Percentiles rank a stretch among this genome's conserved stretches.
Conservation (phyloP, 331 rosid species). For the Acacia pycnantha region DNA sequence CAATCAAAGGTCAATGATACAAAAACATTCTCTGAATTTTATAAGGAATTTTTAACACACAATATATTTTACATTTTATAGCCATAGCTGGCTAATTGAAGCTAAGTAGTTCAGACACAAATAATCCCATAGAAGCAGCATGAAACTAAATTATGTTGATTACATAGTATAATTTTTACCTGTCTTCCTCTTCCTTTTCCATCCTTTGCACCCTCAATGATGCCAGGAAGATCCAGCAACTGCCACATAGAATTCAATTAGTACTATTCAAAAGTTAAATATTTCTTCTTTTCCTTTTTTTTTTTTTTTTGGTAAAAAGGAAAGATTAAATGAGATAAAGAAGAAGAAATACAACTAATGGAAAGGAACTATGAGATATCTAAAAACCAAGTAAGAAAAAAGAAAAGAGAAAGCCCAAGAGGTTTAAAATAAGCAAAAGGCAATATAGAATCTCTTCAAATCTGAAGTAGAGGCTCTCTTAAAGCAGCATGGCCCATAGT, state of each 20-base stretch:
- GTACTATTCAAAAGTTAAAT: not conserved
- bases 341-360: not conserved
- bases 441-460: not conserved
- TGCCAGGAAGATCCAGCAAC: conserved; percentile 98
- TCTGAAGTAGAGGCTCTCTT: not conserved
- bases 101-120: not conserved
- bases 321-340: not conserved
- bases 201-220: conserved; percentile 98
- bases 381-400: not conserved
- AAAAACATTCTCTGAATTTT: not conserved
- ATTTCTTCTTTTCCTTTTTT: not conserved
- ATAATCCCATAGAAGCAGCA: conserved; percentile 4
- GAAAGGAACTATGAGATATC: not conserved
- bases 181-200: conserved; percentile 99
- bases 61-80: not conserved
- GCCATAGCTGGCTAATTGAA: conserved; percentile 7
- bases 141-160: conserved; percentile 1
- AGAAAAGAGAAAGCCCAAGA: not conserved
- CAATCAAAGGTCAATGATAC: not conserved
- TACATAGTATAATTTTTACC: conserved; percentile 48
- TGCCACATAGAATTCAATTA: conserved; percentile 48
- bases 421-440: not conserved
- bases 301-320: not conserved
- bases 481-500: not conserved
- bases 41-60: not conserved